Conservation (phyloP, 192 early-diverging fungal species). For the Coemansia sp. region DNA sequence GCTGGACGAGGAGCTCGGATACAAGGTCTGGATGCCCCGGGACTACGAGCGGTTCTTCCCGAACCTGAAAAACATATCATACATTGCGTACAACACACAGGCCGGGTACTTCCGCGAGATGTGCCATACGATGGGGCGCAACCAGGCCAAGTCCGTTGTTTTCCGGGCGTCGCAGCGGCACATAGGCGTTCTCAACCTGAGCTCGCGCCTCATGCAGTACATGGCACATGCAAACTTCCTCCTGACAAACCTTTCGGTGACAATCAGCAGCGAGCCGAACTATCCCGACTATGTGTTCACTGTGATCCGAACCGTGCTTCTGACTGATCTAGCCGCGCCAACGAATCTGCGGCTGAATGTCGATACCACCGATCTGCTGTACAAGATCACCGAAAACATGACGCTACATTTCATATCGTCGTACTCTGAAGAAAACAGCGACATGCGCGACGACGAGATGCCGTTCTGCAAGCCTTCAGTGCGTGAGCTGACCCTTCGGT, state of each 20-base stretch:
- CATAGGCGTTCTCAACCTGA: slow-evolving; percentile 44
- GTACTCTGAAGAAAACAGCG: slow-evolving; percentile 16
- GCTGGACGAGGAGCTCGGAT: slow-evolving; percentile 46
- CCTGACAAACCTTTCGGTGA: slow-evolving; percentile 41
- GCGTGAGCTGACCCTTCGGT: slow-evolving; percentile 49
- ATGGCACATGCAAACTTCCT: slow-evolving; percentile 56
- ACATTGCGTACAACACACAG: slow-evolving; percentile 32
- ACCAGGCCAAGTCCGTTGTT: slow-evolving; percentile 42
- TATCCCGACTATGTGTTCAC: slow-evolving; percentile 51
- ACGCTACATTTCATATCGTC: slow-evolving; percentile 45
- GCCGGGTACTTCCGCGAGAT: slow-evolving; percentile 53
- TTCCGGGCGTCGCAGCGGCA: slow-evolving; percentile 51
- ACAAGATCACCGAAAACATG: slow-evolving; percentile 50
- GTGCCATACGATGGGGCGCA: slow-evolving; percentile 46
- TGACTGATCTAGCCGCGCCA: slow-evolving; percentile 48
- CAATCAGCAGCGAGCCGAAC: slow-evolving; percentile 38
- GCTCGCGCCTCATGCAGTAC: slow-evolving; percentile 51
- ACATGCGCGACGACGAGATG: slow-evolving; percentile 25
- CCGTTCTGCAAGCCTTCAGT: slow-evolving; percentile 51
- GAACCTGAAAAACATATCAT: slow-evolving; percentile 40
- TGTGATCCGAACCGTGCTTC: slow-evolving; percentile 48
- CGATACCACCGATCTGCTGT: slow-evolving; percentile 51
- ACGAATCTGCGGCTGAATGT: slow-evolving; percentile 48
- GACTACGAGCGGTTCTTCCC: slow-evolving; percentile 54
- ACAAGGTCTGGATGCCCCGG: slow-evolving; percentile 55